Base-by-base conservation (phyloP, 1,284 basidiomycete species). In the Inonotus obliquus region DNA sequence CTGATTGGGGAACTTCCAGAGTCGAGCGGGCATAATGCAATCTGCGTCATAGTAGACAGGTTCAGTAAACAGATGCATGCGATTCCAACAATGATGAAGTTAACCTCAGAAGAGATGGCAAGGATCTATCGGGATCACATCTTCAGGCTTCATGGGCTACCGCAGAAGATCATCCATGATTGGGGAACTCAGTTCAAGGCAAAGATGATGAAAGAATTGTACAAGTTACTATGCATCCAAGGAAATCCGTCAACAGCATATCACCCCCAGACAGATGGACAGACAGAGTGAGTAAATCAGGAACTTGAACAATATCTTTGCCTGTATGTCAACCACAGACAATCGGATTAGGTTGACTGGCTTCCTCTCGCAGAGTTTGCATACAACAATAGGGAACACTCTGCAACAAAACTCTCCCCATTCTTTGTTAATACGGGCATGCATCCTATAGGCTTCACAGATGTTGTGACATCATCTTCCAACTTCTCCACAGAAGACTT, bases 241-340 rank as follows among this genome's bases (percentile, higher is more conserved):
- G 65, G 19, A 45, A 66, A 54, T 49, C 60, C 63, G n/a, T 67
- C 67, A 1, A 70, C 69, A n/a, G 61, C 66, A 10, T 69, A 68
- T 47, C 67, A 69, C 53, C 69, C 67, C 0, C 63, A 71, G 56
- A 65, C 69, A 6, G 67, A 73, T 56, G 67, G 71, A 1, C 68
- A 72, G 48, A 72, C 67, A 13, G 69, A 73, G 60, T 54, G 65
- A 2, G 55, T 68, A 1, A 73, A 72, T 49, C 69, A 70, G 63
- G 58, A 62, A 14, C 21, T 73, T 7, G 66, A 72, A 45, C 49
- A 55, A 27, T 66, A 64, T 51, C 65, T 71, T 19, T 63, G 65
- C 3, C 47, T 63, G 32, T 69, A 61, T 21, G 37, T 61, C 51
- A 65, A 68, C 55, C 68, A 73, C 63, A 19, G 67, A 23, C 74